Evolutionary conservation across 495 filamentous ascomycete species (phyloP), one percentile per base, ranked within the genome.

Genomic region (Xylaria curta): DNA sequence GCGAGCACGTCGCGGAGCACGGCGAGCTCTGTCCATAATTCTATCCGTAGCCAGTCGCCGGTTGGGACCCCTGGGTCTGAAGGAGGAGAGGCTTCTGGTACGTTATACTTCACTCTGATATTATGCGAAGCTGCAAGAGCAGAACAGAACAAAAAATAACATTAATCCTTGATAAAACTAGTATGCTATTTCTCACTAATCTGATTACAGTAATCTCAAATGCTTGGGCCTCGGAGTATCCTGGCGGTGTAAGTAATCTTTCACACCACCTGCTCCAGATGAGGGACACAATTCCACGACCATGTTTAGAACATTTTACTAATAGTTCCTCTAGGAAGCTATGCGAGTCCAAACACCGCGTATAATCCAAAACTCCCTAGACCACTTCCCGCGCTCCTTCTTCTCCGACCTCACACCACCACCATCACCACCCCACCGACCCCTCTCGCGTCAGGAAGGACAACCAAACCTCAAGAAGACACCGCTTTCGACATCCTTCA

Each of bases 271-370:
- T 42, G 10, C n/a, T n/a, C 36, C 0, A 26, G 10, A 54, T 54
- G 38, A 17, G 26, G 10, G 19, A 3, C 3, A 6, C 0, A 42
- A 26, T 40, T 4, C 8, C 12, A 54, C 9, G 31, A 24, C 24
- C 40, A 47, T 47, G 33, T 1, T 1, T 3, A 4, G 5, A 19
- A 10, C 54, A n/a, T 26, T 31, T 69, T 1, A 15, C 66, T 61
- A 69, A 69, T 4, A 44, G 0, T 13, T 10, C 12, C 9, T 19
- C n/a, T 63, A 87, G 85, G 84, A 87, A 75, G 85, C 85, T 10
- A 82, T 59, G 7, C 81, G 85, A 12, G 75, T 88, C 0, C 75
- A 80, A 51, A 86, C 88, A 26, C 87, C 87, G 0, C 81, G 85
- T 0, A 75, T 83, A 28, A 79, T 75, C 53, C 76, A 80, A 51